A percentile compares a stretch with the other conserved stretches of the same genome.
phyloP scores from a whole-genome alignment of 352 stramenopile genomes.

The Phytophthora lateralis region DNA sequence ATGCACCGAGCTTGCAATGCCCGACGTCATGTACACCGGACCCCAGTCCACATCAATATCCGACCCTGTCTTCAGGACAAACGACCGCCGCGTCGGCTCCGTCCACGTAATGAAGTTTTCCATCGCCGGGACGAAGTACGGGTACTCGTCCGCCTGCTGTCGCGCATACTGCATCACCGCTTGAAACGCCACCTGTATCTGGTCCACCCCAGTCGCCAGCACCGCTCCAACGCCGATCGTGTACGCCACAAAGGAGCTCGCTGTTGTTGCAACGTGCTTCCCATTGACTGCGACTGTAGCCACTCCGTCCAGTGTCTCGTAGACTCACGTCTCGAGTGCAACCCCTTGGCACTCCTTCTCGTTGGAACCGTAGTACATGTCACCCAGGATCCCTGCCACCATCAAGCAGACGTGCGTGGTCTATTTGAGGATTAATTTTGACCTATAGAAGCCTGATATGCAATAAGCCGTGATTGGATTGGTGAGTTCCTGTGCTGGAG shows the following conservation, averaged over 20 bases:
- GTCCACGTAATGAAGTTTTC: slow-evolving; percentile 83
- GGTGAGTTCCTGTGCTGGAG: no score
- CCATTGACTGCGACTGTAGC: slow-evolving; percentile 74
- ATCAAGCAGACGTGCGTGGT: slow-evolving; percentile 80
- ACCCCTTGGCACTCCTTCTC: slow-evolving; percentile 74
- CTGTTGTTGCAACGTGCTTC: slow-evolving; percentile 45
- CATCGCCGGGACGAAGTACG: slow-evolving; percentile 79
- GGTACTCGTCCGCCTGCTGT: slow-evolving; percentile 59
- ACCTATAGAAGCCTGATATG: no score
- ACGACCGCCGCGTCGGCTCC: slow-evolving; percentile 76
- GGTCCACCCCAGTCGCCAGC: slow-evolving; percentile 43
- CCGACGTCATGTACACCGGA: slow-evolving; percentile 66
- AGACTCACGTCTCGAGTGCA: slow-evolving; percentile 71
- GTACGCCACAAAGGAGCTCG: slow-evolving; percentile 76
- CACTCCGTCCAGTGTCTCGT: slow-evolving; percentile 76
- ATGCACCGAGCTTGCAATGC: slow-evolving; percentile 62
- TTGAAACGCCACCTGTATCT: slow-evolving; percentile 63
- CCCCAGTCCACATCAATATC: slow-evolving; percentile 92
- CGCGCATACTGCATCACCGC: slow-evolving; percentile 58
- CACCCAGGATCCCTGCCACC: slow-evolving; percentile 57
- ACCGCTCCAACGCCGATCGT: slow-evolving; percentile 39
- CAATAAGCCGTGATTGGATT: no score
- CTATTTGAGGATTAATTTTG: no score
- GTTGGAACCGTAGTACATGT: slow-evolving; percentile 80
- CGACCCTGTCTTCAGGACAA: slow-evolving; percentile 84